phyloP scores from a whole-genome alignment of 352 stramenopile species.

The Phytopythium cucurbitacearum region DNA sequence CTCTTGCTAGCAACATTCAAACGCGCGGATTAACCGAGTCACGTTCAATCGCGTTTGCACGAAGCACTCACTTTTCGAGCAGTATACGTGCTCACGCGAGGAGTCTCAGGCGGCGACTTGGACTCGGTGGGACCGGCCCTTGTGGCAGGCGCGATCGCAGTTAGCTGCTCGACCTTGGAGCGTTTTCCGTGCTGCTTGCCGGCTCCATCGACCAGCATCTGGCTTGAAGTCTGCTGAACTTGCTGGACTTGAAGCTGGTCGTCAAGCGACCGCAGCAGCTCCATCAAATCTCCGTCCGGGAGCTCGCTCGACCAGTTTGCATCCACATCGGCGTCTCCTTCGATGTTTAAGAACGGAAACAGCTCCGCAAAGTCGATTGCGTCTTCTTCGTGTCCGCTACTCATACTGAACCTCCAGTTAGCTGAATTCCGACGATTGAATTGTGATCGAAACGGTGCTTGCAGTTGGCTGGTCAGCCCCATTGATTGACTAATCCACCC shows the following conservation, averaged over 20 bases:
- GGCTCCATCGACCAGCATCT: not conserved
- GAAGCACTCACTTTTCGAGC: conserved; percentile 16
- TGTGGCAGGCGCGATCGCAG: not conserved
- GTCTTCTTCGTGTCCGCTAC: not conserved
- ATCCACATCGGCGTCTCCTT: not conserved
- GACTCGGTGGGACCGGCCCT: no score
- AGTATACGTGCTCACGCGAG: conserved; percentile 18
- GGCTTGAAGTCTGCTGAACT: not conserved
- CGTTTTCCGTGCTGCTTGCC: not conserved
- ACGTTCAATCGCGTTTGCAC: not conserved
- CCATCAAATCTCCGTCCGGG: conserved; percentile 1
- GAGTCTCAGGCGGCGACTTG: not conserved
- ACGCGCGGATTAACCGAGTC: not conserved
- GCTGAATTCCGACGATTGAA: no score
- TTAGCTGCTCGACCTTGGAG: no score
- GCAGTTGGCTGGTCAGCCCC: no score
- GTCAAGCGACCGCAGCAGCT: not conserved
- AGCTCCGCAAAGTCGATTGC: conserved; percentile 3
- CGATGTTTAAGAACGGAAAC: not conserved
- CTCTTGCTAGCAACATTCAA: conserved; percentile 1
- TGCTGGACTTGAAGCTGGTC: not conserved
- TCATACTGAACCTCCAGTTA: not conserved
- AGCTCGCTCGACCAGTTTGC: not conserved
- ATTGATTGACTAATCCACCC: no score
- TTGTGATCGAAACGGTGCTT: no score